Base-by-base conservation (phyloP, 2,329 filamentous ascomycete species). In the Aaosphaeria pasadenensis region DNA sequence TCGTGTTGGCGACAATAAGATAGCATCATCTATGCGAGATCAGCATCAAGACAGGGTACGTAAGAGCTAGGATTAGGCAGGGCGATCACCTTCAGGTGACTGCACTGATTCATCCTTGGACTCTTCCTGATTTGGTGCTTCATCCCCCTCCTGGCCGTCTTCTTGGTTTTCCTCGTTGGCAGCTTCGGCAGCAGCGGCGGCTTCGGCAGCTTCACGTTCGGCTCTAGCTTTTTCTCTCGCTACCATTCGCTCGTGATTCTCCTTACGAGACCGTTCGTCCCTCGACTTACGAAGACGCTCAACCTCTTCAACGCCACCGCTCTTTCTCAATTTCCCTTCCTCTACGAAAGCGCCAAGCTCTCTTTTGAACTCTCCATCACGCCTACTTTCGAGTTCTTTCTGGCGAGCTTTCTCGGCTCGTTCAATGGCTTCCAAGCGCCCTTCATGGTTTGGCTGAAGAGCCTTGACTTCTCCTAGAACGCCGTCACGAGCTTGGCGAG, bases 241-340 rank as follows among this genome's bases (percentile, higher is more conserved):
- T 51, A 78, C 74, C 58, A 79, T 73, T 30, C 75, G 70, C 53
- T 84, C 81, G 64, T 74, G 80, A 29, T 82, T 88, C 69, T 96
- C 91, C 60, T 83, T 86, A 48, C 91, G 80, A 50, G 91, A 90
- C 58, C 83, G 81, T 51, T 97, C 94, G 62, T 99, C 94, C 68
- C 92, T 95, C 33, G 85, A 82, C 64, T 86, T 87, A 43, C 94
- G 80, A 41, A 89, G 78, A 45, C 94, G 81, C 73, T 99, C 94
- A 0, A 91, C 87, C 73, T 99, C 94, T 69, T 97, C 94, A 43
- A 96, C 86, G 0, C 94, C 94, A 38, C 94, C 94, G 11, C 88
- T 91, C 79, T 97, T 97, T 80, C 96, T 97, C 57, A 99, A 76
- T 71, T 88, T 94, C 49, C 90, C 90, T 62, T 96, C 89, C 55